Percentiles rank a stretch among this genome's conserved stretches.
Conservation (phyloP, 257 asterid species). For the Solanum clarkiae region DNA sequence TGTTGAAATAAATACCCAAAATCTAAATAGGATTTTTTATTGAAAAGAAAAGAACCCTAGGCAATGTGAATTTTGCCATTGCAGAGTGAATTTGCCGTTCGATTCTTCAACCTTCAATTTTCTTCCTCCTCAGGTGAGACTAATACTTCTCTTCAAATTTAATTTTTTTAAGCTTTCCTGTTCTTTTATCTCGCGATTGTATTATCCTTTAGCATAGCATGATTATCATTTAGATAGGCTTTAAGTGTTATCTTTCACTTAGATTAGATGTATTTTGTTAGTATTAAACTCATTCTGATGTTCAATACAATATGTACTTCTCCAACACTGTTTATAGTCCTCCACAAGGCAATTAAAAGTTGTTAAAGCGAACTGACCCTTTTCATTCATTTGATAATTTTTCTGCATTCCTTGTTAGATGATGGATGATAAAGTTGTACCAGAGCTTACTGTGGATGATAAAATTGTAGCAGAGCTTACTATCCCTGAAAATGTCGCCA, state of each 20-base stretch:
- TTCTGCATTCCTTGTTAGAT: not conserved
- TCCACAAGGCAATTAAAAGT: not conserved
- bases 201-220: not conserved
- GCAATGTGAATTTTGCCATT: too few species aligned
- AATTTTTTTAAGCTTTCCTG: not conserved
- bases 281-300: not conserved
- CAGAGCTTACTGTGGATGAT: constrained; percentile 14
- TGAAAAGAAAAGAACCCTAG: too few species aligned
- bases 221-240: not conserved
- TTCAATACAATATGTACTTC: not conserved
- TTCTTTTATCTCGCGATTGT: not conserved
- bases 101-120: not conserved
- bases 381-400: not conserved
- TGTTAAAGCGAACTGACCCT: not conserved
- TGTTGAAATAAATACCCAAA: too few species aligned
- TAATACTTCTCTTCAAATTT: not conserved
- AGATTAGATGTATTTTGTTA: too few species aligned
- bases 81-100: too few species aligned
- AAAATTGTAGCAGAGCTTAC: not conserved
- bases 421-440: constrained; percentile 19
- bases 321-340: not conserved
- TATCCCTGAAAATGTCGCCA: constrained; percentile 17
- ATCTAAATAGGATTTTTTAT: too few species aligned
- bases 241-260: too few species aligned
- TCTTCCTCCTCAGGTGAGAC: not conserved